phyloP scores from a whole-genome alignment of 1,284 basidiomycete species.

The Ceratobasidium sp. region DNA sequence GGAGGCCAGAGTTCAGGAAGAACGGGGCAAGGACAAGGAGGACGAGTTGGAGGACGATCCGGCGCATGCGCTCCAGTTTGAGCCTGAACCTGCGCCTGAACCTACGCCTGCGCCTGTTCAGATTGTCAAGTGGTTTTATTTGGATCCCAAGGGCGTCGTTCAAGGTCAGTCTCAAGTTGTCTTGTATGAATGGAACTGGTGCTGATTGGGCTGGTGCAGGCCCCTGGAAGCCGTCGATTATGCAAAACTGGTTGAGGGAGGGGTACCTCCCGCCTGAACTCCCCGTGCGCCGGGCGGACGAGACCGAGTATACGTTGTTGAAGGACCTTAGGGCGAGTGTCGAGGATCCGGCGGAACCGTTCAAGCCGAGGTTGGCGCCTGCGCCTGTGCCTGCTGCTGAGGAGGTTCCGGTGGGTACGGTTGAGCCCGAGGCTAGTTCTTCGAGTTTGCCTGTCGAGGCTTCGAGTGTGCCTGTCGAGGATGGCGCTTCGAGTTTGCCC shows the following conservation, averaged over 20 bases:
- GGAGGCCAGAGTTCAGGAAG: neutral
- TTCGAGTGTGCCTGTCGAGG: neutral
- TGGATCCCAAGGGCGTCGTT: slow-evolving; percentile 75
- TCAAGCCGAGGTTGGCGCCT: slow-evolving; percentile 8
- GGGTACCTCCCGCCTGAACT: slow-evolving; percentile 77
- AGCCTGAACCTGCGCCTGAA: neutral
- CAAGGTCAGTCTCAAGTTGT: slow-evolving; percentile 62
- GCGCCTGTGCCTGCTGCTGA: slow-evolving; percentile 3
- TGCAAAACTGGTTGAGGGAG: slow-evolving; percentile 86
- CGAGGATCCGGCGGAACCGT: slow-evolving; percentile 31
- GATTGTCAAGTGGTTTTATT: slow-evolving; percentile 77
- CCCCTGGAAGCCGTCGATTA: slow-evolving; percentile 81
- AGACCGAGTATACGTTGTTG: slow-evolving; percentile 66
- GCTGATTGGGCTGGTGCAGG: slow-evolving; percentile 53
- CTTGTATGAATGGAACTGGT: slow-evolving; percentile 3
- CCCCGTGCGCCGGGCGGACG: slow-evolving; percentile 76
- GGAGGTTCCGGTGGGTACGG: neutral
- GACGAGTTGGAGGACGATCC: slow-evolving; percentile 16
- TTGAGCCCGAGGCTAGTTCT: slow-evolving; percentile 10
- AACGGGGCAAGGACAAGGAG: neutral
- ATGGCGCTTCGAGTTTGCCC: neutral
- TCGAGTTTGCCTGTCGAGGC: slow-evolving; percentile 1
- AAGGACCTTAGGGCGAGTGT: slow-evolving; percentile 62
- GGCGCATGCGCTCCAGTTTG: slow-evolving; percentile 1
- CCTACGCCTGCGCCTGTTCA: slow-evolving; percentile 46